Base-by-base conservation (phyloP, 139 green algal species). In the Micractinium conductrix region DNA sequence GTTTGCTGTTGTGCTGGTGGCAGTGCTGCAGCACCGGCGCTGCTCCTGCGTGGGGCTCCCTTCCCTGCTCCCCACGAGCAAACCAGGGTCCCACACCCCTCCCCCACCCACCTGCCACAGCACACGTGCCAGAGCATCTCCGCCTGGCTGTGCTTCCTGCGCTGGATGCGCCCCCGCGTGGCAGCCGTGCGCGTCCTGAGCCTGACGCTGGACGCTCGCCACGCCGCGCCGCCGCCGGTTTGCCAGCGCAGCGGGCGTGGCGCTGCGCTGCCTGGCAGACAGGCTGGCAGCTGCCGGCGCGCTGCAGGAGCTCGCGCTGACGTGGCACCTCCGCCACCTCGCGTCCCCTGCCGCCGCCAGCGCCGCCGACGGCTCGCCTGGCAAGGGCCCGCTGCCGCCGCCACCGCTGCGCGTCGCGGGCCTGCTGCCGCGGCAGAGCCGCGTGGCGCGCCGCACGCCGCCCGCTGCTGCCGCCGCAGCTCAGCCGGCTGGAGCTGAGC, bases 121-220 rank as follows among this genome's bases (percentile, higher is more conserved):
- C 53, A 42, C 42, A 38, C 22, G 9, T 76, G 70, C 70, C 6
- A 3, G 26, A 38, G 22, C 5, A 40, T 76, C 42, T 40, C 43
- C 40, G 26, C 37, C 26, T 76, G 42, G 40, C 43, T 38, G 24
- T 9, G 26, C 42, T 42, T 76, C 26, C 55, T 76, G 70, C 70
- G 70, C 42, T 76, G 40, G 40, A 40, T 76, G 70, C 70, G 70
- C 17, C 40, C 70, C 42, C 70, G 70, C 70, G 55, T 76, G 70
- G 42, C 70, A 0, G 70, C 42, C 22, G 42, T 76, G 70, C 26
- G 21, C 12, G 26, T 26, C 35, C 42, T 76, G 70, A 24, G 42
- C 70, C 70, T 76, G 42, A 0, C 8, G 24, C 40, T 55, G 8
- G 12, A 24, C 8, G 42, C 26, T 0, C 1, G 26, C 24, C 42